These are phyloP conservation scores for Vitis hybrid DNA, from an alignment of 177 flowering plant genomes.

Conservation along the genomic window DNA sequence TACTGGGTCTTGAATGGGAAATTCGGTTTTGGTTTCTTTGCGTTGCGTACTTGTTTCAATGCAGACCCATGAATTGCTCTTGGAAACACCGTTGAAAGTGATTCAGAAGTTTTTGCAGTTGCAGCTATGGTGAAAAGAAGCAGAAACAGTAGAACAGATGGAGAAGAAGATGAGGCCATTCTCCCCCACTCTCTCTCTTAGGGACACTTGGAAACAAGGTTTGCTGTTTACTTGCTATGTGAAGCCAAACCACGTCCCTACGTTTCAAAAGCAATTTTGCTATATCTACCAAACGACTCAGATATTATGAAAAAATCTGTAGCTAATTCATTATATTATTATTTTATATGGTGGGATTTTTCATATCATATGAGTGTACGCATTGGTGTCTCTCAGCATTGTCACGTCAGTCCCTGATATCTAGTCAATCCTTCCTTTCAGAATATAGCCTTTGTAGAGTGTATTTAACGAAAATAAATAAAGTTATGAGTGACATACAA, in stretches of 20 bases:
- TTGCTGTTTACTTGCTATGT: background rate
- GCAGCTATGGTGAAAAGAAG: slow-evolving; percentile 13
- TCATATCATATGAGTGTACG: too few species aligned
- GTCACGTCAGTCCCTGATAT: too few species aligned
- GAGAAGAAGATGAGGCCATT: slow-evolving; percentile 18
- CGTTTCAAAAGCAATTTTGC: background rate
- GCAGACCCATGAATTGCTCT: slow-evolving; percentile 20
- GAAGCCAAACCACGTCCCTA: background rate
- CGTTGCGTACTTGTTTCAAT: slow-evolving; percentile 1
- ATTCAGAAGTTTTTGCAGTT: slow-evolving; percentile 8
- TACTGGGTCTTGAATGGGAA: slow-evolving; percentile 41
- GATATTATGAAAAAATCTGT: too few species aligned
- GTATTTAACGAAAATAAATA: too few species aligned
- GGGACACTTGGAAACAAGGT: background rate
- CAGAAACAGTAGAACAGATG: slow-evolving; percentile 17
- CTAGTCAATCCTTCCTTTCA: too few species aligned
- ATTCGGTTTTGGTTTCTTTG: slow-evolving; percentile 23
- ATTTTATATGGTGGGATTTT: too few species aligned
- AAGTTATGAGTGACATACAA: too few species aligned
- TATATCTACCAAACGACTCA: too few species aligned
- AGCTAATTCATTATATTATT: too few species aligned
- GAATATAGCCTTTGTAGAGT: too few species aligned
- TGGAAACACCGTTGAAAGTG: slow-evolving; percentile 28
- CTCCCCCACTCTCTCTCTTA: background rate
- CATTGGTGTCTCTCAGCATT: too few species aligned